phyloP scores from a whole-genome alignment of 116 monocot species.

The Zostera marina region DNA sequence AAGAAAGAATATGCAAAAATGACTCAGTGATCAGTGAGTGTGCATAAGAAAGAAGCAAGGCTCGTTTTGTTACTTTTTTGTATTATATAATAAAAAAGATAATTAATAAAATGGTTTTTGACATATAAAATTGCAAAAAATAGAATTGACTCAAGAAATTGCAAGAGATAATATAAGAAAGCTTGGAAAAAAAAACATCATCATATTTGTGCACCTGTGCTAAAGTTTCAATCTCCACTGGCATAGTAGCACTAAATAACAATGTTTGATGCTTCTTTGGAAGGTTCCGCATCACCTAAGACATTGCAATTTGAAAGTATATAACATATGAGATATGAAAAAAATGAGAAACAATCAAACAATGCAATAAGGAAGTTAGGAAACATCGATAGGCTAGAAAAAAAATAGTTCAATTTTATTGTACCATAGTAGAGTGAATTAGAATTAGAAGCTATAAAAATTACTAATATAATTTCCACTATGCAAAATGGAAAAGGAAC shows the following conservation, averaged over 20 bases:
- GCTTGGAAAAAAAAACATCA: background rate
- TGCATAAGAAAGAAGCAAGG: too few relatives aligned
- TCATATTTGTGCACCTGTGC: constrained; percentile 25
- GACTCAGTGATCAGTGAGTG: too few relatives aligned
- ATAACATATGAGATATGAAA: background rate
- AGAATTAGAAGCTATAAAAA: too few relatives aligned
- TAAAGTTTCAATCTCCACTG: constrained; percentile 42
- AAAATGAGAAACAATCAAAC: background rate
- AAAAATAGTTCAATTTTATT: background rate
- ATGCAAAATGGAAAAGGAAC: background rate
- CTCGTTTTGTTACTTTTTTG: too few relatives aligned
- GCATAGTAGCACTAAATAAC: constrained; percentile 64
- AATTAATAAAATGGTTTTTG: too few relatives aligned
- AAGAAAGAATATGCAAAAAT: too few relatives aligned
- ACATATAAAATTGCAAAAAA: background rate
- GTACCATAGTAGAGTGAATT: too few relatives aligned
- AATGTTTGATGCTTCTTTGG: constrained; percentile 48
- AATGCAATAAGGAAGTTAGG: background rate
- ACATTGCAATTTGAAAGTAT: background rate
- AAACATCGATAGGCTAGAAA: background rate
- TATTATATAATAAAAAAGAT: too few relatives aligned
- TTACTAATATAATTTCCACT: too few relatives aligned
- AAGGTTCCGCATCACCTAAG: constrained; percentile 44
- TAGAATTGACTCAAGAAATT: background rate
- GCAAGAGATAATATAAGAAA: background rate